Evolutionary conservation across 768 basidiomycete species (phyloP).

Genomic region (Hygrocybe punicea): DNA sequence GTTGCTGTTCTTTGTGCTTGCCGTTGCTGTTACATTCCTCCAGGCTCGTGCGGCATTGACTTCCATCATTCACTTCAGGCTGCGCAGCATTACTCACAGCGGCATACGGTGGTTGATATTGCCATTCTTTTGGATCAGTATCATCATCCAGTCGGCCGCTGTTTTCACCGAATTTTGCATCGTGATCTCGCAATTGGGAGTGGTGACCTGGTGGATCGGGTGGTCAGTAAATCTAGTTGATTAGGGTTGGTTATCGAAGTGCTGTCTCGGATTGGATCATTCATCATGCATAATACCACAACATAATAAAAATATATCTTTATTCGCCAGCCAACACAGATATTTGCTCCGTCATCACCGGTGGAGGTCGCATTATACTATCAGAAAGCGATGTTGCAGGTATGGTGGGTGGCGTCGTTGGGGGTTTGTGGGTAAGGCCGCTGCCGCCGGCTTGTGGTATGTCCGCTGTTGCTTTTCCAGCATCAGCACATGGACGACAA

Average conservation of each 20-base stretch:
- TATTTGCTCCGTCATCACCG: neutral
- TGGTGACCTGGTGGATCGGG: constrained; percentile 71
- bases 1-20: constrained; percentile 46
- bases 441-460: constrained; percentile 3
- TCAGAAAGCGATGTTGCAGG: neutral
- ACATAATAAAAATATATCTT: neutral
- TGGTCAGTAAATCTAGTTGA: constrained; percentile 57
- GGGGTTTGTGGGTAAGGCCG: neutral
- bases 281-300: neutral
- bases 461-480: constrained; percentile 38
- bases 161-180: constrained; percentile 57
- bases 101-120: constrained; percentile 61
- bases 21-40: constrained; percentile 49
- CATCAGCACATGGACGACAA: constrained; percentile 64
- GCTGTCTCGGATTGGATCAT: neutral
- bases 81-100: constrained; percentile 56
- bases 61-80: constrained; percentile 50
- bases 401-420: neutral
- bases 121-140: constrained; percentile 61
- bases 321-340: neutral
- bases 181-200: constrained; percentile 54
- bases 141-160: constrained; percentile 65
- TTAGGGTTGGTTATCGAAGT: constrained; percentile 2
- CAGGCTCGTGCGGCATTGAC: constrained; percentile 58
- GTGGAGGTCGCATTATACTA: neutral